These are phyloP conservation scores for Paxillus ammoniavirescens DNA, from an alignment of 768 basidiomycete species.

Conservation along the genomic window DNA sequence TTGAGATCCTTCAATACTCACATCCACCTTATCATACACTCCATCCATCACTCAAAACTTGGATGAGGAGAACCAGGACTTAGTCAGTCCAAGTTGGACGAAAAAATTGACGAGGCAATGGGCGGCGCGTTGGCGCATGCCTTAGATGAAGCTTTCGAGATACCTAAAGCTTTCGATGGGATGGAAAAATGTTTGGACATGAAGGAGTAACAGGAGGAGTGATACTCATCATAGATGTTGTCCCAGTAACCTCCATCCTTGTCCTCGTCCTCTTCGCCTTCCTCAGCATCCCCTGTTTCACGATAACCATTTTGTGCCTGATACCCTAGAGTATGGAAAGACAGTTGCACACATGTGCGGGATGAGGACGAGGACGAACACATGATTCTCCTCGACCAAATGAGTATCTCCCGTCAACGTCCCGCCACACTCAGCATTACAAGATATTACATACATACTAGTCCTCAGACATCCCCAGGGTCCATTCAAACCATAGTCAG, in stretches of 20 bases:
- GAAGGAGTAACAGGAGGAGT: constrained; percentile 64
- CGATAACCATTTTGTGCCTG: background rate
- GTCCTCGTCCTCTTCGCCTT: too few relatives aligned
- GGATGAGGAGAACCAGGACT: constrained; percentile 13
- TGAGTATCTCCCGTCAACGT: too few relatives aligned
- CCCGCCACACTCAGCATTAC: too few relatives aligned
- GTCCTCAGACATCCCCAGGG: too few relatives aligned
- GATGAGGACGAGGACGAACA: too few relatives aligned
- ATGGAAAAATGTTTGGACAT: constrained; percentile 31
- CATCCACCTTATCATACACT: constrained; percentile 1
- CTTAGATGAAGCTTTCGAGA: constrained; percentile 28
- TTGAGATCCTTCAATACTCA: constrained; percentile 17
- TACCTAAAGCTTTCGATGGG: constrained; percentile 20
- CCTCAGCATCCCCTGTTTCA: constrained; percentile 8
- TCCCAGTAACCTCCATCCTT: constrained; percentile 57
- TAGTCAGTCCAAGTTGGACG: constrained; percentile 18
- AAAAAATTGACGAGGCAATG: constrained; percentile 20
- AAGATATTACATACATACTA: too few relatives aligned
- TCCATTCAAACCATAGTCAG: too few relatives aligned
- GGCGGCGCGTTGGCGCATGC: constrained; percentile 24
- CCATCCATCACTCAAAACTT: constrained; percentile 23
- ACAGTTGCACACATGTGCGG: too few relatives aligned
- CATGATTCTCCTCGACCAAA: too few relatives aligned
- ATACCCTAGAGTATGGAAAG: too few relatives aligned
- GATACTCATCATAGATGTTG: constrained; percentile 80